phyloP scores from a whole-genome alignment of 208 protist species.

The Leishmania arabica region DNA sequence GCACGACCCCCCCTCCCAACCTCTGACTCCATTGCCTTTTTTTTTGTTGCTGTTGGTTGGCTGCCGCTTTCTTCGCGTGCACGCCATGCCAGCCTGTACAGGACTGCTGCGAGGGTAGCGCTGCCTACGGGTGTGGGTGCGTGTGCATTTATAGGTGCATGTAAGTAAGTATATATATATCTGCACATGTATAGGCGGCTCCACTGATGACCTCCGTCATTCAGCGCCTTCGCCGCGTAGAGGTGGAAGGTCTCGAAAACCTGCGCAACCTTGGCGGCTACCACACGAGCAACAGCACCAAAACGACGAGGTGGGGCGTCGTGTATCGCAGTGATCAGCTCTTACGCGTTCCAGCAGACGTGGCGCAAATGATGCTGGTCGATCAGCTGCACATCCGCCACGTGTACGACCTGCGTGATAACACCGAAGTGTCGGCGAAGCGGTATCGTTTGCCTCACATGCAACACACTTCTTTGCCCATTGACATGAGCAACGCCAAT shows the following conservation, averaged over 20 bases:
- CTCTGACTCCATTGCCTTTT: not conserved
- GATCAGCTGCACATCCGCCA: slow-evolving; percentile 38
- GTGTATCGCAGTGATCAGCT: slow-evolving; percentile 51
- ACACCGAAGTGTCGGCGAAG: slow-evolving; percentile 29
- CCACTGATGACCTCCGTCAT: not conserved
- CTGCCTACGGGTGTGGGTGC: not conserved
- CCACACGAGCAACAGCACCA: slow-evolving; percentile 26
- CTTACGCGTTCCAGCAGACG: slow-evolving; percentile 21
- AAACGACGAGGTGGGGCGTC: slow-evolving; percentile 41
- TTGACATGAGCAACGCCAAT: slow-evolving; percentile 23
- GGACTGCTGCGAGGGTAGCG: not conserved
- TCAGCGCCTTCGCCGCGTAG: slow-evolving; percentile 31
- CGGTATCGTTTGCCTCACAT: slow-evolving; percentile 33
- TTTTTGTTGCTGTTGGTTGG: not conserved
- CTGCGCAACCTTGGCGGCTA: slow-evolving; percentile 54
- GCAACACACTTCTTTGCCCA: slow-evolving; percentile 19
- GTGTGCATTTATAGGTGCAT: not conserved
- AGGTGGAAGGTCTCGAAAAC: slow-evolving; percentile 41
- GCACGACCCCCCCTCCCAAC: not conserved
- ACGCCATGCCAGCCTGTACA: not conserved
- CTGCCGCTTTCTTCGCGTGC: not conserved
- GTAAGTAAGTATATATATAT: not conserved
- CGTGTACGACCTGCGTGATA: slow-evolving; percentile 39
- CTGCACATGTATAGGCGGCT: not conserved
- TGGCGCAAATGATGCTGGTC: slow-evolving; percentile 32